Evolutionary conservation across 2,329 filamentous ascomycete species (phyloP), one percentile per base, ranked within the genome.

Genomic region (Xylaria sp.): DNA sequence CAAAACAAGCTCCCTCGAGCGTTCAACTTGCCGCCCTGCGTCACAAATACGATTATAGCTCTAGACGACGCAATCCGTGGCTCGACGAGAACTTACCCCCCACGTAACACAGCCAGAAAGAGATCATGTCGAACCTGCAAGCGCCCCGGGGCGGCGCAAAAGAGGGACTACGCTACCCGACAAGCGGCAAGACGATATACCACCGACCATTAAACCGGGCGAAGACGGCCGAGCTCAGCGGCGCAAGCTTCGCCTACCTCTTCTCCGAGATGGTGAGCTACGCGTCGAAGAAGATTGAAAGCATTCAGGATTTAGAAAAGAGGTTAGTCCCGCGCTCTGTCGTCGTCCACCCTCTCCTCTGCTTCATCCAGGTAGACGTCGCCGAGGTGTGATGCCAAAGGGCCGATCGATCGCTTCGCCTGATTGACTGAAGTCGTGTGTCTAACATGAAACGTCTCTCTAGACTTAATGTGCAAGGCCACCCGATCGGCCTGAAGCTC

Each of bases 211-310:
- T 98, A 69, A 97, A 97, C 82, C 92, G 96, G 72, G 91, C 90
- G 75, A 93, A 93, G 79, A 93, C 92, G 75, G 88, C 92, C 66
- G 95, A 98, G 84, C 89, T 97, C 73, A 97, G 94, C 80, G 92
- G 97, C 78, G 89, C 96, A 12, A 94, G 93, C 81, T 98, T 99
- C 81, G 95, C 96, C 48, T 98, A 97, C 80, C 86, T 99, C 67
- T 98, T 99, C 79, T 91, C 91, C 68, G 95, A 97, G 83, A 97
- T 98, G 92, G 94, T 99, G 58, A 91, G 90, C 76, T 98, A 98
- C 81, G 95, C 96, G 73, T 96, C 98, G 80, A 87, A 90, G 76
- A 87, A 93, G 70, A 95, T 97, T 63, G 96, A 92, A 73, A 94
- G 93, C 7, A 97, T 99, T 67, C 91, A 95, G 76, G 96, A 98